Base-by-base conservation (phyloP, 148 eudicot species). In the Spergularia bocconei region DNA sequence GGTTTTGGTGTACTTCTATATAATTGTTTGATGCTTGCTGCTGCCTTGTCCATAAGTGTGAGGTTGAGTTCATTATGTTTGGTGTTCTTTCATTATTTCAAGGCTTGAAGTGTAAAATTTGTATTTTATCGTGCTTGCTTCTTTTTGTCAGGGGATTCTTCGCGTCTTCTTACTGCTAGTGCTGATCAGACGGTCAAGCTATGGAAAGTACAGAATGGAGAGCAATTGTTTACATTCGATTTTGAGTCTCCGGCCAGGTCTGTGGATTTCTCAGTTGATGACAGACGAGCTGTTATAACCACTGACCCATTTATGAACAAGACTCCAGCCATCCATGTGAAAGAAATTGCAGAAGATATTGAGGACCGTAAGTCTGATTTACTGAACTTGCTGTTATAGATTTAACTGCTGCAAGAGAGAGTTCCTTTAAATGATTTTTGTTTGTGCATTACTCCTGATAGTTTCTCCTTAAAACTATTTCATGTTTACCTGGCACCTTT, bases 141-240 rank as follows among this genome's bases (percentile, higher is more conserved):
- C 36, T 75, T 54, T 64, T 33, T 52, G 48, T 13, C 74, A 94
- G 98, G 96, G 93, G 92, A 92, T 79, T 94, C 98, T 0, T 65
- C 72, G 16, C 87, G 86, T 44, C 90, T 94, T 29, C 77, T 94
- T 59, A 94, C 98, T 17, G 98, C 88, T n/a, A 94, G 98, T 82
- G 98, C 98, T 9, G 98, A 94, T 82, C 93, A 90, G 88, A 79
- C 96, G 1, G 97, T 86, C 20, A 94, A 92, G 86, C 75, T 94
- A n/a, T 94, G 98, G 98, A 84, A 84, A 81, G 93, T 94, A 25
- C 82, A 83, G 79, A 79, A 81, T 0, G 98, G 98, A 62, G 67
- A 85, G 54, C 84, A 75, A 56, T 82, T 92, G 21, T 87, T 29
- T 80, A 73, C 97, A 12, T 94, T 94, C 71, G 81, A 78, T 71